phyloP scores from a whole-genome alignment of 2,329 filamentous ascomycete genomes.

The Stromatinia cepivora region DNA sequence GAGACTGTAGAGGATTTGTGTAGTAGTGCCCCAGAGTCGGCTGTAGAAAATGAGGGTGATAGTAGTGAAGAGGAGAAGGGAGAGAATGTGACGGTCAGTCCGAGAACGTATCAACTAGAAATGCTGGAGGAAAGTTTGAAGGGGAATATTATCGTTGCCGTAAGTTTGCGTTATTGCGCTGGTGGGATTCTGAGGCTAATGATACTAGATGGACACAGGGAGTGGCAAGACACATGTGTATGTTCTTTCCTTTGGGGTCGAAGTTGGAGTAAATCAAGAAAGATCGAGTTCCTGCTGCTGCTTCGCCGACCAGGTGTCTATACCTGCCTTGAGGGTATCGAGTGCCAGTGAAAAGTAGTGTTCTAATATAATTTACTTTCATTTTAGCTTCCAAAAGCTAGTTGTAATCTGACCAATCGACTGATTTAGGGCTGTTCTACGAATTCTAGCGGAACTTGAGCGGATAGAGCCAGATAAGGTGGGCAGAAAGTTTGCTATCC shows the following conservation, averaged over 20 bases:
- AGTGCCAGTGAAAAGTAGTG: not conserved
- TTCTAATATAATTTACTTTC: not conserved
- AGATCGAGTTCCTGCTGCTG: not conserved
- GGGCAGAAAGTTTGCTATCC: constrained; percentile 11
- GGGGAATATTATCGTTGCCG: constrained; percentile 70
- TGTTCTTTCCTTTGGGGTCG: not conserved
- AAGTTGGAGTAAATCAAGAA: not conserved
- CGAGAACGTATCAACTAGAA: constrained; percentile 64
- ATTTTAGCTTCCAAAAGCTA: not conserved
- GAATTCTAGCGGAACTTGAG: constrained; percentile 66
- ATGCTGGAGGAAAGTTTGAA: constrained; percentile 71
- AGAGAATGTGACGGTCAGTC: constrained; percentile 32
- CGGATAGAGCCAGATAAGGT: constrained; percentile 56
- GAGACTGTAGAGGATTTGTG: constrained; percentile 6
- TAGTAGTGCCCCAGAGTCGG: not conserved
- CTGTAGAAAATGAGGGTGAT: not conserved
- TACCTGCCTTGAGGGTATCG: too few relatives aligned
- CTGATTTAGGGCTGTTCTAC: constrained; percentile 54
- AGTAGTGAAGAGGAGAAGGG: not conserved
- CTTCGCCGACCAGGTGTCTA: not conserved
- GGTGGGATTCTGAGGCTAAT: not conserved
- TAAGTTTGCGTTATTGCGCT: constrained; percentile 42
- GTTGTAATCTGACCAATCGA: not conserved
- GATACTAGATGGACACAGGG: constrained; percentile 23
- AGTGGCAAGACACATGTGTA: constrained; percentile 26